Base-by-base conservation (phyloP, 345 rosid species). In the Tarenaya hassleriana region DNA sequence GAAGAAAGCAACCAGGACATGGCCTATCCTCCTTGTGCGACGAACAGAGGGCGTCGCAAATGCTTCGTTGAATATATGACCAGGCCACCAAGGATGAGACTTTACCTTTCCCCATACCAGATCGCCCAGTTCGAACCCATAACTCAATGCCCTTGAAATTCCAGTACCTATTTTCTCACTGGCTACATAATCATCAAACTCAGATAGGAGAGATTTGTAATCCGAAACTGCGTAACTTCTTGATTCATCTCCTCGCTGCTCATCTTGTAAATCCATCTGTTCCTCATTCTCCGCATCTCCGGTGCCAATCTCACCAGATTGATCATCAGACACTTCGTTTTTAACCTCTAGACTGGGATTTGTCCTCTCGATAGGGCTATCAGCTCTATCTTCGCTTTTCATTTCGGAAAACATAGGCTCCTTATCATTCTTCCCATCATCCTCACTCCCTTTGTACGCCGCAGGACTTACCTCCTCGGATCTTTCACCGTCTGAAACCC, bases 21-120 rank as follows among this genome's bases (percentile, higher is more conserved):
- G 82, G 7, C 87, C 99, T 10, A 82, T 80, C 61, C 83, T 78
- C 69, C 97, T 74, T 8, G 85, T 75, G 19, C 87, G 86, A 59
- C 95, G 81, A 34, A 88, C 99, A 8, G 95, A 77, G 11, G 87
- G 59, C 4, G 95, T 21, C 0, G 95, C 99, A 77, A 94, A 80
- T 16, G 77, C 83, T 65, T 94, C 96, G 43, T 82, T 88, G 29
- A 94, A 94, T 52, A 94, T 94, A 62, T 86, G 99, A 31, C 99
- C 99, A 0, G 99, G 99, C 99, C 99, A 94, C 92, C 94, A 88
- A 0, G 99, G 99, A 62, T 94, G 99, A 15, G 99, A 94, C 75
- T 94, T 94, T 46, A 94, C 99, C 58, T 88, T 88, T 14, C 96
- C 99, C 99, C 99, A 94, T 33, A 94, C 96, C 97, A 94, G 73